Percentiles rank a stretch among this genome's conserved stretches.
Conservation (phyloP, 1,139 yeast genomes). For the Nakaseomyces nivariensis region DNA sequence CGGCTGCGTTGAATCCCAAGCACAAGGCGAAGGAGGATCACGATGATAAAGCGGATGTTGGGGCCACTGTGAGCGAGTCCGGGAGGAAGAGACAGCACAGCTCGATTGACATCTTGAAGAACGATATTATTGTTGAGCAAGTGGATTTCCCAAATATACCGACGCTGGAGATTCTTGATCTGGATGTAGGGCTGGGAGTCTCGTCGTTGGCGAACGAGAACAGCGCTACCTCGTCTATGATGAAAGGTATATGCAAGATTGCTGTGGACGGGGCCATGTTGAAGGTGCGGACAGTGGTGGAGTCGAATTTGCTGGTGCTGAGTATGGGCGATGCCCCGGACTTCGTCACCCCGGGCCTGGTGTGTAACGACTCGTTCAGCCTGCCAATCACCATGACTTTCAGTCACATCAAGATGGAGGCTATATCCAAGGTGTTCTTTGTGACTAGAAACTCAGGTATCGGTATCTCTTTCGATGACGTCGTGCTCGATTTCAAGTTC, state of each 20-base stretch:
- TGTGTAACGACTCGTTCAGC: slow-evolving; percentile 28
- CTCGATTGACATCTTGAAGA: slow-evolving; percentile 23
- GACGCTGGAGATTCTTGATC: slow-evolving; percentile 26
- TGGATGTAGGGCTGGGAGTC: slow-evolving; percentile 17
- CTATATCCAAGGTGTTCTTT: slow-evolving; percentile 27
- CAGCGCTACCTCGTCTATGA: slow-evolving; percentile 23
- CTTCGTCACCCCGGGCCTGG: slow-evolving; percentile 26
- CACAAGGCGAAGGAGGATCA: no score
- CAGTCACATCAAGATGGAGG: slow-evolving; percentile 26
- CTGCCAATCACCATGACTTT: slow-evolving; percentile 30
- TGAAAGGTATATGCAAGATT: slow-evolving; percentile 28
- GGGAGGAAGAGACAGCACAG: slow-evolving; percentile 7
- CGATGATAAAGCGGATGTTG: background rate
- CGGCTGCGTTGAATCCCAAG: slow-evolving; percentile 21
- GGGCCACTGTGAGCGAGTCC: background rate
- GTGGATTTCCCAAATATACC: slow-evolving; percentile 28
- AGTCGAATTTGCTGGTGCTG: slow-evolving; percentile 26
- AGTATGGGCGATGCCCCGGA: slow-evolving; percentile 22
- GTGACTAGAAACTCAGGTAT: slow-evolving; percentile 26
- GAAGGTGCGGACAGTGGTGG: slow-evolving; percentile 28
- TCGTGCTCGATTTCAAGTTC: slow-evolving; percentile 27
- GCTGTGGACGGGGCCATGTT: slow-evolving; percentile 25
- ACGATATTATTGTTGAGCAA: slow-evolving; percentile 24
- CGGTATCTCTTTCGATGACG: slow-evolving; percentile 30
- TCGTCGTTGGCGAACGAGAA: slow-evolving; percentile 8